Evolutionary conservation across 345 rosid genomes (phyloP).

Genomic region (Eucalyptus curtisii): DNA sequence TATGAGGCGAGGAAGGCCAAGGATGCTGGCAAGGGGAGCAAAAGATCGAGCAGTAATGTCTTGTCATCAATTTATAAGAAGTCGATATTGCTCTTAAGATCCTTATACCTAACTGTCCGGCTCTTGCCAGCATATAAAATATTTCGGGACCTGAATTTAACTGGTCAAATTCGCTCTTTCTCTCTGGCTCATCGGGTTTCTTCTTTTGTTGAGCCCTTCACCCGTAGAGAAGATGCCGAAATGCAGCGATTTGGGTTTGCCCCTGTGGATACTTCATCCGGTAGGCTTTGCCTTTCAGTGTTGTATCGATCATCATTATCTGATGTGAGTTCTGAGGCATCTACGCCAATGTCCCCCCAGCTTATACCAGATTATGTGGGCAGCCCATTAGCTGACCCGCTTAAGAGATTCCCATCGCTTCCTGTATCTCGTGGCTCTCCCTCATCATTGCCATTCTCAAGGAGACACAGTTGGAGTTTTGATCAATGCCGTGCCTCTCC

Average conservation of each 20-base stretch:
- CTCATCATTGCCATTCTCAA: constrained; percentile 63
- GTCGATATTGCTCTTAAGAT: constrained; percentile 68
- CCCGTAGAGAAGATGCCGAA: constrained; percentile 74
- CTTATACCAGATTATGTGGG: constrained; percentile 92
- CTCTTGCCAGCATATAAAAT: constrained; percentile 87
- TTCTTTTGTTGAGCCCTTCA: constrained; percentile 68
- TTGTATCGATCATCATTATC: constrained; percentile 48
- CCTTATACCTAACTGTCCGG: constrained; percentile 72
- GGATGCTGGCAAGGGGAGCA: constrained; percentile 37
- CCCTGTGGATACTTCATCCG: constrained; percentile 72
- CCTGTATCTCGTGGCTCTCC: constrained; percentile 69
- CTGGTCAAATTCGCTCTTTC: constrained; percentile 43
- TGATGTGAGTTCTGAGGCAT: constrained; percentile 52
- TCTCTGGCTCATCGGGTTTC: constrained; percentile 74
- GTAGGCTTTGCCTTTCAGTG: constrained; percentile 85
- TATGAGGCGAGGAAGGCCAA: constrained; percentile 57
- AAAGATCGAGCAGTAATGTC: constrained; percentile 51
- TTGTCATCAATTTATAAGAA: constrained; percentile 67
- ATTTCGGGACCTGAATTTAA: constrained; percentile 66
- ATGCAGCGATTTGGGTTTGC: constrained; percentile 77
- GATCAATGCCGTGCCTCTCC: constrained; percentile 60
- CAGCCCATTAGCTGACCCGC: constrained; percentile 87
- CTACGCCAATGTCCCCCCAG: constrained; percentile 73
- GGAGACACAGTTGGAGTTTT: constrained; percentile 87
- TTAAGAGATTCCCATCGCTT: constrained; percentile 69